These are phyloP conservation scores for Ailanthus altissimus DNA, from an alignment of 345 rosid genomes.

Conservation along the genomic window DNA sequence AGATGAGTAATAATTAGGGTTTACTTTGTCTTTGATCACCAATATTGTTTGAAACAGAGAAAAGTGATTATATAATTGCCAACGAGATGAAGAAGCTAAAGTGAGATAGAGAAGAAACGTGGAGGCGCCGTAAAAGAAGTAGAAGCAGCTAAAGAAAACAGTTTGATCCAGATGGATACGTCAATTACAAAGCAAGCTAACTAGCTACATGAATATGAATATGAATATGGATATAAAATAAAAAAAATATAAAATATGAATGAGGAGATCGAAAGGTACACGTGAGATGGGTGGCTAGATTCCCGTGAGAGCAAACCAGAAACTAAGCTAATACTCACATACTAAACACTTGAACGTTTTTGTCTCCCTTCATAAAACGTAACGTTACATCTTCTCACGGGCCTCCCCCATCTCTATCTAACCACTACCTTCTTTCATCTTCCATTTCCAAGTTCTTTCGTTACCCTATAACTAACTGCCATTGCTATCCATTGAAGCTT, in stretches of 20 bases:
- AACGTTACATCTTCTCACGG: slow-evolving; percentile 19
- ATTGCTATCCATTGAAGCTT: no score
- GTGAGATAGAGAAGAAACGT: slow-evolving; percentile 12
- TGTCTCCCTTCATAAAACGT: neutral
- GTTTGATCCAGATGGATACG: slow-evolving; percentile 18
- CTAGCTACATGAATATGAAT: neutral
- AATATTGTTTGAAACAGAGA: no score
- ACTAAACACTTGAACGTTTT: neutral
- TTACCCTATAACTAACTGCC: neutral
- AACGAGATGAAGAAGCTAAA: neutral
- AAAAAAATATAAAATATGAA: neutral
- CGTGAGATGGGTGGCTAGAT: slow-evolving; percentile 33
- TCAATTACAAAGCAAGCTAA: neutral
- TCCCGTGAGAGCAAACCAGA: slow-evolving; percentile 45
- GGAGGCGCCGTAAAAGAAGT: slow-evolving; percentile 7
- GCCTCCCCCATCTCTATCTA: slow-evolving; percentile 4
- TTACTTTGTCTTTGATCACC: no score
- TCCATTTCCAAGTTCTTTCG: neutral
- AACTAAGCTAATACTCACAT: slow-evolving; percentile 8
- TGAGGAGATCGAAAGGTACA: slow-evolving; percentile 23
- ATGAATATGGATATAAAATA: no score
- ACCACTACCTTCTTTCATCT: neutral
- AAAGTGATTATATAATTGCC: neutral
- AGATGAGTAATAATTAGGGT: no score
- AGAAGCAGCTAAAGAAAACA: neutral